These are phyloP conservation scores for Hypoxylon sp. DNA, from an alignment of 2,329 filamentous ascomycete species.

Conservation along the genomic window DNA sequence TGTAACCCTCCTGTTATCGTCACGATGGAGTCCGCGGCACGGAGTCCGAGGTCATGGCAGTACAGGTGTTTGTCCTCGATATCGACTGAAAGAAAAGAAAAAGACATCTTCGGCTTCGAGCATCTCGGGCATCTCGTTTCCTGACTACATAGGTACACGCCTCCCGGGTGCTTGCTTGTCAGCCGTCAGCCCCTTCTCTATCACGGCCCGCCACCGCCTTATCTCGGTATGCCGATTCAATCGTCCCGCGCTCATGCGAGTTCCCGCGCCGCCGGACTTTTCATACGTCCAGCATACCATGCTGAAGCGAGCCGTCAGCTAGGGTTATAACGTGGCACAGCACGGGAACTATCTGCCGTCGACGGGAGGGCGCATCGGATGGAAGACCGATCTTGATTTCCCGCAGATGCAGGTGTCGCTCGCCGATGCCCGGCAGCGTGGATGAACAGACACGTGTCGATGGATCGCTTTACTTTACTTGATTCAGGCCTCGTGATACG, in stretches of 20 bases:
- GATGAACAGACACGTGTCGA: constrained; percentile 12
- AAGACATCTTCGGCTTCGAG: no score
- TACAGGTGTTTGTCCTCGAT: no score
- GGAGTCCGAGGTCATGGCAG: not conserved
- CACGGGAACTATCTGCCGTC: constrained; percentile 2
- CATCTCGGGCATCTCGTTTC: no score
- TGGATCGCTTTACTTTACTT: constrained; percentile 9
- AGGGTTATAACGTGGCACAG: not conserved
- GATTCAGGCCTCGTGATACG: not conserved
- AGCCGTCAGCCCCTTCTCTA: not conserved
- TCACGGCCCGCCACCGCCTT: not conserved
- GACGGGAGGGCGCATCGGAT: constrained; percentile 15
- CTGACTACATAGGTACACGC: no score
- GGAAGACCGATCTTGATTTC: constrained; percentile 27
- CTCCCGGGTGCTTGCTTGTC: no score
- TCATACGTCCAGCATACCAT: not conserved
- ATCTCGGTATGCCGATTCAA: constrained; percentile 11
- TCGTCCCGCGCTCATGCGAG: constrained; percentile 9
- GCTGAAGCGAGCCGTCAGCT: constrained; percentile 1
- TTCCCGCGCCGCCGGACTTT: constrained; percentile 11
- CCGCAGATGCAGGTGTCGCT: not conserved
- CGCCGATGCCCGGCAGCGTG: constrained; percentile 3
- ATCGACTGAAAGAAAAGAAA: not conserved
- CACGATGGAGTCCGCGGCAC: not conserved
- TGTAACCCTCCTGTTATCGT: not conserved